These are phyloP conservation scores for Sphaerulina musiva DNA, from an alignment of 2,329 filamentous ascomycete species.

Conservation along the genomic window DNA sequence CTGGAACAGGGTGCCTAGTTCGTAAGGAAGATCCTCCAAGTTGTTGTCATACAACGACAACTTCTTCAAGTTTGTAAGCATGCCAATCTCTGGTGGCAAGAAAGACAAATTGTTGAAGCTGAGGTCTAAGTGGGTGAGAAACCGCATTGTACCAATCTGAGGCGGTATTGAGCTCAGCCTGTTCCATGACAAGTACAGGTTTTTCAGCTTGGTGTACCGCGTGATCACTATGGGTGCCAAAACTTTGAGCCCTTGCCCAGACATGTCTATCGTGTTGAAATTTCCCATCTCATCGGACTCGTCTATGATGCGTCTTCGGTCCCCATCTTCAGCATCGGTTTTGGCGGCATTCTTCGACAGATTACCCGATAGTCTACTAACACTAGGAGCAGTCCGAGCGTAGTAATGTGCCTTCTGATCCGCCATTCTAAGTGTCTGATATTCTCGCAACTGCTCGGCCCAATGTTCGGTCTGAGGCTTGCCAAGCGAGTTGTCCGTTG, in stretches of 20 bases:
- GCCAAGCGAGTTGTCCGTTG: constrained; percentile 45
- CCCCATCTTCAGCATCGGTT: constrained; percentile 47
- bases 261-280: constrained; percentile 93
- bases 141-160: constrained; percentile 73
- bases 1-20: constrained; percentile 82
- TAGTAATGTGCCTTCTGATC: constrained; percentile 57
- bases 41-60: constrained; percentile 87
- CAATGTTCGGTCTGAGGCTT: constrained; percentile 66
- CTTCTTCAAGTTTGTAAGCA: constrained; percentile 87
- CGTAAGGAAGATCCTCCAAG: constrained; percentile 71
- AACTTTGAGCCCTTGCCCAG: constrained; percentile 86
- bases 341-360: constrained; percentile 38
- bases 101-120: constrained; percentile 80
- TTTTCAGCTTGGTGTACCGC: constrained; percentile 76
- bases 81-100: constrained; percentile 85
- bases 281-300: constrained; percentile 53
- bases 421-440: constrained; percentile 26
- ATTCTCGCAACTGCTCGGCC: constrained; percentile 70
- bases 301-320: constrained; percentile 54
- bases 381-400: constrained; percentile 54
- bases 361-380: constrained; percentile 25
- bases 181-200: constrained; percentile 91
- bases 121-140: constrained; percentile 74
- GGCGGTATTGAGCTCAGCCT: constrained; percentile 74
- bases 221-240: constrained; percentile 73